Base-by-base conservation (phyloP, 495 filamentous ascomycete species). In the Ramalina intermedia region DNA sequence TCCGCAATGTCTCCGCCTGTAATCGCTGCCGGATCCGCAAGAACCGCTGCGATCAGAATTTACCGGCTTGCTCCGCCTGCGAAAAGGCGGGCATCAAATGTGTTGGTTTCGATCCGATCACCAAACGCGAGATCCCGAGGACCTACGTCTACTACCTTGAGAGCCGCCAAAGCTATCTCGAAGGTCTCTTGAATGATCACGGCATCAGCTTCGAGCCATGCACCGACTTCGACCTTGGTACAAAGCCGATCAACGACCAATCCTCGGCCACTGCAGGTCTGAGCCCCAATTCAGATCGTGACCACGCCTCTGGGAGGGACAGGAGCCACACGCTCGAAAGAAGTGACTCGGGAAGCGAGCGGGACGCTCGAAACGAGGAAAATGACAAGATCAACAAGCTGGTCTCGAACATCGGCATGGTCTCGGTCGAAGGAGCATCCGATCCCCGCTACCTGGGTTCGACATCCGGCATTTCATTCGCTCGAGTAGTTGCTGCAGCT, bases 101-200 rank as follows among this genome's bases (percentile, higher is more conserved):
- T 60, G 87, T 94, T 41, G 90, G 90, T 37, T 96, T 93, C 60
- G 90, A 96, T 61, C 90, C 88, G 18, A 93, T 96, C 56, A 94
- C 85, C 16, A 95, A 95, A 71, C 74, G 83, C 61, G 86, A 94
- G 60, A 94, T 95, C 35, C 90, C 90, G 39, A 75, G 88, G 58
- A 93, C 87, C 57, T 96, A 96, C 67, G 87, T 96, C 27, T 93
- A 83, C 66, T 95, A 94, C 58, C 77, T 96, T 33, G 90, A 96
- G 66, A 83, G 82, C 38, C 75, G 90, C 44, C 77, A 94, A 36
- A 72, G 78, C 37, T 85, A 90, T 61, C 74, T 96, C 11, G 90
- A 96, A 63, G 70, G 71, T n/a, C 68, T 90, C 44, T 70, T 95
- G 47, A 66, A 73, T 38, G 73, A 78, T 13, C 79, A 87, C 55